Evolutionary conservation across 2,329 filamentous ascomycete genomes (phyloP).

Genomic region (Arachnopeziza araneosa): DNA sequence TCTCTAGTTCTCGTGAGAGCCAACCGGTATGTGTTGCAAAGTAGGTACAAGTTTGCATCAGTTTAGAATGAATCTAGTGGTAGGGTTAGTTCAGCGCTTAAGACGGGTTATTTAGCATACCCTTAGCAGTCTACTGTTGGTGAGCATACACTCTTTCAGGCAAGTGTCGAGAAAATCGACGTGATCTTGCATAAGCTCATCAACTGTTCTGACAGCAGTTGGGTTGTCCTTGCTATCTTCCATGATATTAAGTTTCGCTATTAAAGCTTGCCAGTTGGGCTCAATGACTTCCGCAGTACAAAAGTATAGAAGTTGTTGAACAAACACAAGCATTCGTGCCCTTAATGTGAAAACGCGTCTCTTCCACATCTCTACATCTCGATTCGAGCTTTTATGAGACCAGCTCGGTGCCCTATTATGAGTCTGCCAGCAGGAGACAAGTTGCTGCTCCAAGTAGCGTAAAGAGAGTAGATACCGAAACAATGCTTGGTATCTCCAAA

Average conservation of each 20-base stretch:
- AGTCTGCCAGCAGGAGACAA: constrained; percentile 84
- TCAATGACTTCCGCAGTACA: constrained; percentile 97
- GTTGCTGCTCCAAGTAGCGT: constrained; percentile 80
- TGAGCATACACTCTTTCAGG: constrained; percentile 98
- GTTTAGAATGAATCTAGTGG: constrained; percentile 84
- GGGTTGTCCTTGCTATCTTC: constrained; percentile 39
- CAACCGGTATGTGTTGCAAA: constrained; percentile 88
- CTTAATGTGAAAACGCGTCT: constrained; percentile 85
- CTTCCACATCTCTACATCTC: constrained; percentile 84
- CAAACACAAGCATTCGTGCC: constrained; percentile 92
- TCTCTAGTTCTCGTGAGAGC: constrained; percentile 77
- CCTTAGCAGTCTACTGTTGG: constrained; percentile 87
- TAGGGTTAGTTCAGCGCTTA: constrained; percentile 1
- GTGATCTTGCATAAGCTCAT: constrained; percentile 98
- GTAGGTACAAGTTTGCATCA: constrained; percentile 92
- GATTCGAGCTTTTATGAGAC: constrained; percentile 71
- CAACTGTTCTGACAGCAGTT: constrained; percentile 66
- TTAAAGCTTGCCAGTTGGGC: constrained; percentile 91
- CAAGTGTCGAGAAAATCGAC: constrained; percentile 98
- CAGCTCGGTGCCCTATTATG: constrained; percentile 78
- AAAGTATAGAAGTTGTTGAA: constrained; percentile 94
- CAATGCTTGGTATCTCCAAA: constrained; percentile 93
- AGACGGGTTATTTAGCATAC: constrained; percentile 42
- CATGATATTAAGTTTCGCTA: constrained; percentile 71
- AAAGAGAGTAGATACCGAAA: constrained; percentile 91